Evolutionary conservation across 257 asterid genomes (phyloP).

Genomic region (Eucommia ulmoides): DNA sequence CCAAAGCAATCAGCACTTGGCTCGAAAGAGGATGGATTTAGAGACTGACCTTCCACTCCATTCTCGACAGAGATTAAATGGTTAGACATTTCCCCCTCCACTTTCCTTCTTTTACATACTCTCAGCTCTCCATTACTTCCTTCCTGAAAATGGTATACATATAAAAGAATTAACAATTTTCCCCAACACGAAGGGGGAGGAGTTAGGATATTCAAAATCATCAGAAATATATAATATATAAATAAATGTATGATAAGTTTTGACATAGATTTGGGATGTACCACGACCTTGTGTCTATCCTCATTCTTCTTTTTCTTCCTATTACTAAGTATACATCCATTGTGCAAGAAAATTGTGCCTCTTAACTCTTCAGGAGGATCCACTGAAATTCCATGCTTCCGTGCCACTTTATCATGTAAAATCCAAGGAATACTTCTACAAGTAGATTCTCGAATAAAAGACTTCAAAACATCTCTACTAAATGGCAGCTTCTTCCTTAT

Average conservation of each 20-base stretch:
- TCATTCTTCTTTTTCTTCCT: slow-evolving; percentile 71
- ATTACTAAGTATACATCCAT: slow-evolving; percentile 56
- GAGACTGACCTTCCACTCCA: too few species aligned
- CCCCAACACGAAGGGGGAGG: too few species aligned
- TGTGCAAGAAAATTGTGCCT: slow-evolving; percentile 28
- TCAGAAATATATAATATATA: too few species aligned
- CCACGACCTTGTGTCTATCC: slow-evolving; percentile 38
- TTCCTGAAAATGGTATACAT: not conserved
- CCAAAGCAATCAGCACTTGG: too few species aligned
- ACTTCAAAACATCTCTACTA: slow-evolving; percentile 63
- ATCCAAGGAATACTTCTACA: slow-evolving; percentile 81
- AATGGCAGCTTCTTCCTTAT: slow-evolving; percentile 50
- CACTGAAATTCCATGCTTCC: slow-evolving; percentile 60
- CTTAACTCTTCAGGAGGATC: slow-evolving; percentile 53
- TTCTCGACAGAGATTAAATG: too few species aligned
- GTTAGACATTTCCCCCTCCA: not conserved
- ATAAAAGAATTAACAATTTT: slow-evolving; percentile 8
- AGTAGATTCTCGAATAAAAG: slow-evolving; percentile 89
- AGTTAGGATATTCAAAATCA: too few species aligned
- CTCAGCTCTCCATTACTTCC: not conserved
- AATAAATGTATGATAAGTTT: not conserved
- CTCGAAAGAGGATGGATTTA: too few species aligned
- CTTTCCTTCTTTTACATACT: not conserved
- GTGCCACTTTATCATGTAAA: slow-evolving; percentile 69
- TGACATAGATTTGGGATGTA: slow-evolving; percentile 10